phyloP scores from a whole-genome alignment of 1,284 basidiomycete genomes.

The Crocinoboletus sp. region DNA sequence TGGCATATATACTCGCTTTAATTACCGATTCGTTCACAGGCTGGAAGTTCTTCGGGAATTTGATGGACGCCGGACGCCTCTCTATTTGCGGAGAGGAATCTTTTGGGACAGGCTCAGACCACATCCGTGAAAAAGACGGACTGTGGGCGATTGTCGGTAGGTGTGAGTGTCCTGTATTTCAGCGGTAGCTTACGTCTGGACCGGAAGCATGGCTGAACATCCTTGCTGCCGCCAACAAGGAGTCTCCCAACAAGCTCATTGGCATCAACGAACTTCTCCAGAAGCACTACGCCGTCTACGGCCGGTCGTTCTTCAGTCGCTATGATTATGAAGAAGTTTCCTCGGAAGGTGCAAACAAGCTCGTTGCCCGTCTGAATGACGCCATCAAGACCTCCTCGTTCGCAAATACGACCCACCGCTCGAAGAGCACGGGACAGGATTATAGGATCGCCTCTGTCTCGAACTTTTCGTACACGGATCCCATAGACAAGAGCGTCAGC shows the following conservation, averaged over 20 bases:
- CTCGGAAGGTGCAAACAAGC: constrained; percentile 82
- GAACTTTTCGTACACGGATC: constrained; percentile 97
- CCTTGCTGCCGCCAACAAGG: constrained; percentile 87
- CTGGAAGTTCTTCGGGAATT: constrained; percentile 99
- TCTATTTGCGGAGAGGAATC: constrained; percentile 99
- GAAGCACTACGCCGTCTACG: constrained; percentile 89
- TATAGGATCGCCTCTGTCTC: constrained; percentile 81
- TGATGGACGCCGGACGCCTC: constrained; percentile 97
- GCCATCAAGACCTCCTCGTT: constrained; percentile 68
- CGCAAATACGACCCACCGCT: constrained; percentile 60
- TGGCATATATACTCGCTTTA: neutral
- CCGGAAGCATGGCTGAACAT: constrained; percentile 92
- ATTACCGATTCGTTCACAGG: constrained; percentile 44
- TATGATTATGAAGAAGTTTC: constrained; percentile 99
- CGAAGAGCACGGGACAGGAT: constrained; percentile 59
- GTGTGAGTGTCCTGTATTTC: constrained; percentile 15
- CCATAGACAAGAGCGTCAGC: constrained; percentile 91
- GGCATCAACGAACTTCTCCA: constrained; percentile 90
- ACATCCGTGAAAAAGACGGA: constrained; percentile 99
- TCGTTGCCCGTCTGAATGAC: constrained; percentile 78
- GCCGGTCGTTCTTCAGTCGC: constrained; percentile 96
- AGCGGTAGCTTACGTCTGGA: constrained; percentile 10
- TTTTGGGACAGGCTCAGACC: constrained; percentile 99
- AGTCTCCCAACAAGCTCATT: constrained; percentile 67
- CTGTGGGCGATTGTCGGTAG: constrained; percentile 94